phyloP scores from a whole-genome alignment of 2,329 filamentous ascomycete species.

The Neocatenulostroma microsporum region DNA sequence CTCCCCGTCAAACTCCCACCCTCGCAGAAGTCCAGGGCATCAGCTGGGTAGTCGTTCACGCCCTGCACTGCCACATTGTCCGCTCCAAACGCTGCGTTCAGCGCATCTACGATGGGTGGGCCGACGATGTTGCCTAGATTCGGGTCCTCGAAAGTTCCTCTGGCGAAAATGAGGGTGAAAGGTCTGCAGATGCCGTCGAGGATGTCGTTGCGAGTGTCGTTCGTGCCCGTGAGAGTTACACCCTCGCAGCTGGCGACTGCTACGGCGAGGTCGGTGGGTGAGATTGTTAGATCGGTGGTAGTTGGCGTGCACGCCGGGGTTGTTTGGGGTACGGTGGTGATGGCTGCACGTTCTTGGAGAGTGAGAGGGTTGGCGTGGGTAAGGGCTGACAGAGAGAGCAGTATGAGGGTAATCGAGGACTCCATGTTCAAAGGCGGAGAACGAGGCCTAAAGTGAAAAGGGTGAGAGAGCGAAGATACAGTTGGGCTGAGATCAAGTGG shows the following conservation, averaged over 20 bases:
- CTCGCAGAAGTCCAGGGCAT: slow-evolving; percentile 25
- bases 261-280: not conserved
- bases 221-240: not conserved
- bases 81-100: slow-evolving; percentile 1
- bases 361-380: too few species aligned
- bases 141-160: slow-evolving; percentile 47
- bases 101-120: slow-evolving; percentile 22
- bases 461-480: too few species aligned
- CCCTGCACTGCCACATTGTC: slow-evolving; percentile 6
- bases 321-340: too few species aligned
- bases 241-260: not conserved
- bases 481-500: too few species aligned
- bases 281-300: too few species aligned
- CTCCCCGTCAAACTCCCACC: too few species aligned
- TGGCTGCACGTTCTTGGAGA: too few species aligned
- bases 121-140: slow-evolving; percentile 46
- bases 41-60: slow-evolving; percentile 3
- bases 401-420: too few species aligned
- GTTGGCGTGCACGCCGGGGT: too few species aligned
- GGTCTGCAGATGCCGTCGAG: slow-evolving; percentile 29
- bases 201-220: not conserved
- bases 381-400: too few species aligned
- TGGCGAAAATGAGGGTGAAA: slow-evolving; percentile 50
- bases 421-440: too few species aligned
- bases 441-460: too few species aligned